Evolutionary conservation across 768 basidiomycete genomes (phyloP).

Genomic region (Boletus edulis): DNA sequence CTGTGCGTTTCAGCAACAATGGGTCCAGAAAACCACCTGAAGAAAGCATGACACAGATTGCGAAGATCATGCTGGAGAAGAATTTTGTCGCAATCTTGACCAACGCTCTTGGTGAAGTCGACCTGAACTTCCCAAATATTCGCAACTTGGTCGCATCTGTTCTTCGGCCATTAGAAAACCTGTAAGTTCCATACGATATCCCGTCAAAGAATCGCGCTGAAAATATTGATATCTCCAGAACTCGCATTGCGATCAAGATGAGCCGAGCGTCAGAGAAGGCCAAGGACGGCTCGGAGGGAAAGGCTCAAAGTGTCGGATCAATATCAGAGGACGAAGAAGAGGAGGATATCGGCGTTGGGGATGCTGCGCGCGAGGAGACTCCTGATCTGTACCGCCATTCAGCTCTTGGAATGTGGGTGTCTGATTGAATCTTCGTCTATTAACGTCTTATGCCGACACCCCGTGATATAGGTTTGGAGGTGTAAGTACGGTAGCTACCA

Average conservation of each 20-base stretch:
- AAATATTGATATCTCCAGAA: constrained; percentile 43
- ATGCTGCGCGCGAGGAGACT: constrained; percentile 67
- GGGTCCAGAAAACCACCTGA: constrained; percentile 50
- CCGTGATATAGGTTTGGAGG: constrained; percentile 58
- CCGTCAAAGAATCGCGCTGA: neutral
- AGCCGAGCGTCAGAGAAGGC: constrained; percentile 69
- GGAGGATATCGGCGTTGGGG: constrained; percentile 58
- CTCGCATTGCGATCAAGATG: constrained; percentile 99
- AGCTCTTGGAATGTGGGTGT: constrained; percentile 83
- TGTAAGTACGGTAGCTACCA: constrained; percentile 45
- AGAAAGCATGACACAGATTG: constrained; percentile 86
- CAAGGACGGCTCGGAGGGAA: constrained; percentile 54
- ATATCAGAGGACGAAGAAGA: constrained; percentile 48
- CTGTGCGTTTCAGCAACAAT: constrained; percentile 64
- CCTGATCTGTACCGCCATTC: constrained; percentile 96
- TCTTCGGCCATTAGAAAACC: constrained; percentile 81
- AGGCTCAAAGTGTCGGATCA: constrained; percentile 39
- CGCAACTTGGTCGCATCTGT: constrained; percentile 83
- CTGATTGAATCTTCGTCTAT: neutral
- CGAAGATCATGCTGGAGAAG: constrained; percentile 98
- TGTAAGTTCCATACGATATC: constrained; percentile 53
- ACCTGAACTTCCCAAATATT: constrained; percentile 93
- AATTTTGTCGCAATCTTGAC: constrained; percentile 90
- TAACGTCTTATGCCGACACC: constrained; percentile 6
- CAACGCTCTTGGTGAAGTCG: constrained; percentile 84